A percentile compares a stretch with the other conserved stretches of the same genome.
These are phyloP conservation scores for Darksidea phi DNA, from an alignment of 495 filamentous ascomycete genomes.

Conservation along the genomic window DNA sequence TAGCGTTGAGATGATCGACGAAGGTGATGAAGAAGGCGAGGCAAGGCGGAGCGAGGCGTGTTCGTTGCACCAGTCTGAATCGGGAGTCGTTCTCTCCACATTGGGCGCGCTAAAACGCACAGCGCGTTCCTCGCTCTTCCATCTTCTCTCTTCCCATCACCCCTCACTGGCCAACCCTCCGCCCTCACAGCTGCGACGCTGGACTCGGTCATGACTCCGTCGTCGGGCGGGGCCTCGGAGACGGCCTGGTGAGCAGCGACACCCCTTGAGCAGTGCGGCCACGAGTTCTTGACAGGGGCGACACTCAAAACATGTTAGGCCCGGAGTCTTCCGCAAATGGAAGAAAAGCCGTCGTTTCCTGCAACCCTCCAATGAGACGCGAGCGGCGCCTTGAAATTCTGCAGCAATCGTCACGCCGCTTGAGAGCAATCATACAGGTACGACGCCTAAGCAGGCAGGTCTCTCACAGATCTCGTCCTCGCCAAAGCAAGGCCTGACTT, in stretches of 20 bases:
- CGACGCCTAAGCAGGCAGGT: slow-evolving; percentile 1
- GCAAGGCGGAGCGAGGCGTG: no score
- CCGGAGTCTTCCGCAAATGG: neutral
- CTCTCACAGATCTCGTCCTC: slow-evolving; percentile 1
- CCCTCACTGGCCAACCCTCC: no score
- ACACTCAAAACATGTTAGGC: slow-evolving; percentile 8
- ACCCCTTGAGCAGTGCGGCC: slow-evolving; percentile 22
- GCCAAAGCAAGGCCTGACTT: neutral
- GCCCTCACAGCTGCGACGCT: no score
- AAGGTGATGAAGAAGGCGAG: no score
- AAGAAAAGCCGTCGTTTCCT: neutral
- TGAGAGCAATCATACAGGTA: slow-evolving; percentile 17
- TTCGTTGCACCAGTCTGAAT: no score
- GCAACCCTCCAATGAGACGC: neutral
- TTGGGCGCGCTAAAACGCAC: no score
- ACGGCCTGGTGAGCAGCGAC: slow-evolving; percentile 1
- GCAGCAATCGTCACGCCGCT: slow-evolving; percentile 18
- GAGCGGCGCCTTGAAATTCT: neutral
- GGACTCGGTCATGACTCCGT: no score
- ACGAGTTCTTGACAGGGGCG: slow-evolving; percentile 11
- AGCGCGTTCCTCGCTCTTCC: no score
- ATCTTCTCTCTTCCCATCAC: no score
- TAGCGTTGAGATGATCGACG: no score
- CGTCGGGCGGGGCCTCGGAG: neutral
- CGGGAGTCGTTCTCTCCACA: no score